Evolutionary conservation across 2,329 filamentous ascomycete genomes (phyloP).

Genomic region (Aspergillus pseudoglaucus): DNA sequence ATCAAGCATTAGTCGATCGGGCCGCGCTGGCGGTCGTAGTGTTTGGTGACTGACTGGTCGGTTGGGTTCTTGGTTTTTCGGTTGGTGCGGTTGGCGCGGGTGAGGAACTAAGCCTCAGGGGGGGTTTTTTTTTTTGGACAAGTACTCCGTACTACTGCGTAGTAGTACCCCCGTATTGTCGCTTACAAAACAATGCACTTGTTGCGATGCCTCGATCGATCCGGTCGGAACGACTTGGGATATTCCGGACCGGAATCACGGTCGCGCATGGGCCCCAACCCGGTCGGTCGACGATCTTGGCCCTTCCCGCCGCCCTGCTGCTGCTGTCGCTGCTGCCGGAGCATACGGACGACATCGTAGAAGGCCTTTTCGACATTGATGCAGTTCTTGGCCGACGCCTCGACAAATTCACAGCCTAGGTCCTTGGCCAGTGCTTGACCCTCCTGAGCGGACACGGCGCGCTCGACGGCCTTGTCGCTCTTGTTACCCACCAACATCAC

Average conservation of each 20-base stretch:
- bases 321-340: constrained; percentile 72
- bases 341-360: constrained; percentile 89
- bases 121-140: not conserved
- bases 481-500: constrained; percentile 99
- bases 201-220: constrained; percentile 33
- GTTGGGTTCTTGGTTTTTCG: too few relatives aligned
- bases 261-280: constrained; percentile 30
- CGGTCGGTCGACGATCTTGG: constrained; percentile 32
- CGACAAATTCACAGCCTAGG: constrained; percentile 91
- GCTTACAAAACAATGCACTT: constrained; percentile 34
- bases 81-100: too few relatives aligned
- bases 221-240: constrained; percentile 33
- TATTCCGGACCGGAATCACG: constrained; percentile 34
- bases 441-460: constrained; percentile 94
- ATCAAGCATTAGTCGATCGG: too few relatives aligned
- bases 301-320: constrained; percentile 28
- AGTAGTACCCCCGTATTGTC: constrained; percentile 9
- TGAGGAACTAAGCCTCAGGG: not conserved
- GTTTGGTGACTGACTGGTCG: too few relatives aligned
- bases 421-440: constrained; percentile 86
- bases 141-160: constrained; percentile 1
- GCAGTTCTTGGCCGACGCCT: constrained; percentile 95
- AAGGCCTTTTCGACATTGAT: constrained; percentile 98
- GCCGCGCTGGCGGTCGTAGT: too few relatives aligned
- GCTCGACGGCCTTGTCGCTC: constrained; percentile 90